Conservation (phyloP, 1,284 basidiomycete genomes). For the Ceratobasidium sp. region DNA sequence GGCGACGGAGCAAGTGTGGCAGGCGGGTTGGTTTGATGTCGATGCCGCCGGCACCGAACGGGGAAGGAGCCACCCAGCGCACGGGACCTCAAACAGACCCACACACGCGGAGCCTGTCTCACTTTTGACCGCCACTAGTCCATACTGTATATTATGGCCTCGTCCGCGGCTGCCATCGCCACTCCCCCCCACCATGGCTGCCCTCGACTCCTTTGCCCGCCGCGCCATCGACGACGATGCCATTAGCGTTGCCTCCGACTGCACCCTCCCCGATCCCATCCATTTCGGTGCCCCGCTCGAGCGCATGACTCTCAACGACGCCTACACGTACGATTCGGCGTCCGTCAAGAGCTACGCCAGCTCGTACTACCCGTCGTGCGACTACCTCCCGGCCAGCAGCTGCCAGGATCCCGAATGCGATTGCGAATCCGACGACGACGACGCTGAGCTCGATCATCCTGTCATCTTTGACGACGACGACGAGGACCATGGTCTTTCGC, state of each 20-base stretch:
- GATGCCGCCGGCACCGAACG: slow-evolving; percentile 1
- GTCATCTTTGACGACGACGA: slow-evolving; percentile 22
- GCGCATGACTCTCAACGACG: slow-evolving; percentile 40
- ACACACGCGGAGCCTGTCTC: slow-evolving; percentile 17
- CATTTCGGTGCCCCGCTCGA: slow-evolving; percentile 47
- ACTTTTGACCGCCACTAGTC: slow-evolving; percentile 11
- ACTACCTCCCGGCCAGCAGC: slow-evolving; percentile 21
- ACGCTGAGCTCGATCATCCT: neutral
- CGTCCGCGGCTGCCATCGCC: neutral
- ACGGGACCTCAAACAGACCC: slow-evolving; percentile 1
- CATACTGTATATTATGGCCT: slow-evolving; percentile 28
- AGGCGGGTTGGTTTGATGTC: neutral
- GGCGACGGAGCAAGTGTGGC: neutral
- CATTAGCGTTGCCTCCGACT: slow-evolving; percentile 41
- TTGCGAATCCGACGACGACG: slow-evolving; percentile 23
- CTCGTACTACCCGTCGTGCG: slow-evolving; percentile 31
- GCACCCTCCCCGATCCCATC: slow-evolving; percentile 44
- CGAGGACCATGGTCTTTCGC: slow-evolving; percentile 25
- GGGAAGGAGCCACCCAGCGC: neutral
- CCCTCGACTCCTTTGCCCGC: neutral
- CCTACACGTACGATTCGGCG: neutral
- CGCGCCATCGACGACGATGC: slow-evolving; percentile 45
- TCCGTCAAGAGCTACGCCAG: slow-evolving; percentile 18
- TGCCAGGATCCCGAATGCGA: slow-evolving; percentile 29
- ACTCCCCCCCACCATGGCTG: slow-evolving; percentile 8